Evolutionary conservation across 2,329 filamentous ascomycete species (phyloP), one percentile per base, ranked within the genome.

Genomic region (Neofusicoccum kwambonambiense): DNA sequence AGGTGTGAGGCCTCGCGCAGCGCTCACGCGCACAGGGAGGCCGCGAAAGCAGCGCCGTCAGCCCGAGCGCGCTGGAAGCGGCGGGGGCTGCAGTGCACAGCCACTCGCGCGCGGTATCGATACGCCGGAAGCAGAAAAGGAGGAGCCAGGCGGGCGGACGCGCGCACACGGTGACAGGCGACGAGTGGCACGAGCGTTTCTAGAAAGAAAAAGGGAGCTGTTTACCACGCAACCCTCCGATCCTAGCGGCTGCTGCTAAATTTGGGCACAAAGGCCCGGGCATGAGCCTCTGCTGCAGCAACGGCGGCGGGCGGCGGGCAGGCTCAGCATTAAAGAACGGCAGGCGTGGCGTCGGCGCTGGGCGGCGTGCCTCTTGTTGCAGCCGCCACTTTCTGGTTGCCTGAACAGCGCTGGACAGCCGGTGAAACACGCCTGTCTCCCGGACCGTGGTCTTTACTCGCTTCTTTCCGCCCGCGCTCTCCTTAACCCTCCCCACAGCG

Each of bases 301-400:
- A 50, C 47, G 37, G 39, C 37, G 22, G 52, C 39, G 27, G 52
- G 19, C 52, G 15, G 52, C 39, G 22, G 52, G 37, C 22, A 22
- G 19, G 12, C 41, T 34, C 42, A 44, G 52, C 52, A 57, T 57
- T 57, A 57, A 57, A 57, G 39, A 44, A 57, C 52, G 52, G 35
- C 35, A 13, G 37, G 17, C 13, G 39, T 15, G 52, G 52, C 19
- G 31, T 13, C 8, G 15, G 51, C 31, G 50, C 50, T 27, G 15
- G 34, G 12, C 15, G 15, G 27, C 15, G 27, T 51, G 45, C 31
- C 47, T 51, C 22, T 51, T 27, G 27, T 51, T 51, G 12, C 47
- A 31, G 27, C 27, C 27, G 27, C 27, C 27, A 31, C 27, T 31
- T 31, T 31, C 6, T 31, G 47, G 47, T 51, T 51, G 47, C 47